phyloP scores from a whole-genome alignment of 257 asterid species.

The Przewalskia tangutica region DNA sequence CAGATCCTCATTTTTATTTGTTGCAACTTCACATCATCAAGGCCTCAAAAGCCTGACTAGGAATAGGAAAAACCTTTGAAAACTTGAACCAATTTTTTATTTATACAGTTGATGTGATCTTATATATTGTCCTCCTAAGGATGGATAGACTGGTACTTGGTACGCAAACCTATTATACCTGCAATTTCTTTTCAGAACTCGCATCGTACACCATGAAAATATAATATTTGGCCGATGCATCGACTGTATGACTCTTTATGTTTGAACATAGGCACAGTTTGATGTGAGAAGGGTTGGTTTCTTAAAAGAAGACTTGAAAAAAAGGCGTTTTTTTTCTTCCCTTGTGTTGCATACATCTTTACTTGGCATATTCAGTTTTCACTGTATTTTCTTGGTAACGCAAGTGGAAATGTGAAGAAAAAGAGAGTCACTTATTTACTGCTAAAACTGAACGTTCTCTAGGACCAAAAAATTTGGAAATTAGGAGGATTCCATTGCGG shows the following conservation, averaged over 20 bases:
- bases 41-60: neutral
- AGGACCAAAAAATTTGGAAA: neutral
- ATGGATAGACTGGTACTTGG: neutral
- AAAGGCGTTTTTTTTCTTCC: neutral
- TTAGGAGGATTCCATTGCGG: neutral
- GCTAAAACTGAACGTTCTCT: neutral
- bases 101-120: neutral
- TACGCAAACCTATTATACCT: neutral
- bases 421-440: neutral
- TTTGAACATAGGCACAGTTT: neutral
- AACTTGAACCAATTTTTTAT: neutral
- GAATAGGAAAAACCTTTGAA: neutral
- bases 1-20: neutral
- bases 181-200: neutral
- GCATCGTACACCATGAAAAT: neutral
- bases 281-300: neutral
- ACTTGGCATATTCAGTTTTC: neutral
- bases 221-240: neutral
- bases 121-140: neutral
- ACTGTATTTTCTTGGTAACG: neutral
- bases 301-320: neutral
- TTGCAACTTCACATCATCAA: neutral
- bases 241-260: neutral
- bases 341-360: neutral
- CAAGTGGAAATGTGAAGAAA: neutral